phyloP scores from a whole-genome alignment of 1,284 basidiomycete genomes.

The Xanthoconium separans region DNA sequence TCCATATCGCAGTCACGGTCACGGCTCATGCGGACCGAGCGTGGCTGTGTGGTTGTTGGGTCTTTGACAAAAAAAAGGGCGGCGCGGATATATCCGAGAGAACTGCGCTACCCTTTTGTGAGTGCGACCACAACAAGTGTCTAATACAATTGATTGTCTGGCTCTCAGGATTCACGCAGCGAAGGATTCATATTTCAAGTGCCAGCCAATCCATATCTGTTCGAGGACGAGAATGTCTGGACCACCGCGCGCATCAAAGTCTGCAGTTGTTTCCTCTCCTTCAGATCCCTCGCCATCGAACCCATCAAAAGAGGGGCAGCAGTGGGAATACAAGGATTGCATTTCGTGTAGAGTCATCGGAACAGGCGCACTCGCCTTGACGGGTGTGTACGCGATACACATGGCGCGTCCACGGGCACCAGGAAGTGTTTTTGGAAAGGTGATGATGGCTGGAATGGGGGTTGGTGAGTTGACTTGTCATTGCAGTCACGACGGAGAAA shows the following conservation, averaged over 20 bases:
- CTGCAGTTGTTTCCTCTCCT: background rate
- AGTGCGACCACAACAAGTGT: too few species aligned
- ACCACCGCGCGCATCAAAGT: slow-evolving; percentile 11
- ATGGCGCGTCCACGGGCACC: slow-evolving; percentile 47
- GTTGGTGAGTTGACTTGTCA: slow-evolving; percentile 38
- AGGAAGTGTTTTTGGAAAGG: slow-evolving; percentile 46
- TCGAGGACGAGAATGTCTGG: slow-evolving; percentile 12
- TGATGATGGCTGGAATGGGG: slow-evolving; percentile 47
- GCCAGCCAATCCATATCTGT: too few species aligned
- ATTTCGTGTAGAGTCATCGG: slow-evolving; percentile 52
- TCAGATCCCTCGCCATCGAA: background rate
- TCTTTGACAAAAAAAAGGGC: too few species aligned
- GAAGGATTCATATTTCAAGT: too few species aligned
- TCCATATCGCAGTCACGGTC: too few species aligned
- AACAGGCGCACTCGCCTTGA: slow-evolving; percentile 45
- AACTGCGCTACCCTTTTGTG: too few species aligned
- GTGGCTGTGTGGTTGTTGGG: too few species aligned
- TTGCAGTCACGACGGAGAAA: background rate
- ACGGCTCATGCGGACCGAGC: too few species aligned
- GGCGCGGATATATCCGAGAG: too few species aligned
- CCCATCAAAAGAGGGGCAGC: slow-evolving; percentile 3
- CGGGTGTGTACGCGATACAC: slow-evolving; percentile 51
- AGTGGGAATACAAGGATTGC: slow-evolving; percentile 41
- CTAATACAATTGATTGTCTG: too few species aligned
- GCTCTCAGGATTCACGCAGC: too few species aligned